Percentiles rank a stretch among this genome's conserved stretches.
Conservation (phyloP, 1,284 basidiomycete genomes). For the Tilletia setariae region DNA sequence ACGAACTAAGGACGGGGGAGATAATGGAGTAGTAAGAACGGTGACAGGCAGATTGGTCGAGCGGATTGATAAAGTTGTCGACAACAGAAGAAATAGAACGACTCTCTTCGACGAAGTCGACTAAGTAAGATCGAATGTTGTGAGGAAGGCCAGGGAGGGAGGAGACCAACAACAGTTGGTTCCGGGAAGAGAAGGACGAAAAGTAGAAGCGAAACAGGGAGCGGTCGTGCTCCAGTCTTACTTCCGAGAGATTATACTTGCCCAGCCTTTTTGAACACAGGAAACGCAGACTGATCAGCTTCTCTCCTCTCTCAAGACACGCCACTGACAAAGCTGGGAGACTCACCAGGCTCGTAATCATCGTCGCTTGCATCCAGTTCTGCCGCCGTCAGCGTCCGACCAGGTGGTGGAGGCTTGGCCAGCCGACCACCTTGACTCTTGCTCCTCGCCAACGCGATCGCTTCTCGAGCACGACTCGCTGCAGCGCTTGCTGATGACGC, state of each 20-base stretch:
- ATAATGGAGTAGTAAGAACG: too few relatives aligned
- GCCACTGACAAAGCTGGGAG: neutral
- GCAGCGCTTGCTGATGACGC: neutral
- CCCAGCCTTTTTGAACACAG: conserved; percentile 26
- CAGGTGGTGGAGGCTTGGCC: conserved; percentile 32
- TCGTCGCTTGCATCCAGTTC: conserved; percentile 49
- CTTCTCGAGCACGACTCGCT: conserved; percentile 23
- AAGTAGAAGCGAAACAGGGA: neutral
- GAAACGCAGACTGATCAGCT: neutral
- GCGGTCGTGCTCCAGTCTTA: neutral
- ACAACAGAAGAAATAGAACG: too few relatives aligned
- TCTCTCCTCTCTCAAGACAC: neutral
- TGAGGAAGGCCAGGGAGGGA: too few relatives aligned
- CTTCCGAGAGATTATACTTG: conserved; percentile 34
- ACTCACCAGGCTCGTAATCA: conserved; percentile 43
- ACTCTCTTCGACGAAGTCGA: too few relatives aligned
- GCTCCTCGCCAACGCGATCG: conserved; percentile 32
- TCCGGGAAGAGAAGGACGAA: neutral
- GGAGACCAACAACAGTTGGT: neutral
- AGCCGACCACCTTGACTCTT: conserved; percentile 34
- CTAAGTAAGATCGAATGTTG: too few relatives aligned
- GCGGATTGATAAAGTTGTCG: too few relatives aligned
- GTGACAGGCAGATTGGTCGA: too few relatives aligned
- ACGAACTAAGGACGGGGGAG: too few relatives aligned
- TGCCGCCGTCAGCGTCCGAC: conserved; percentile 37